These are phyloP conservation scores for Paracorniculantispora psalliotae DNA, from an alignment of 2,329 filamentous ascomycete genomes.

Conservation along the genomic window DNA sequence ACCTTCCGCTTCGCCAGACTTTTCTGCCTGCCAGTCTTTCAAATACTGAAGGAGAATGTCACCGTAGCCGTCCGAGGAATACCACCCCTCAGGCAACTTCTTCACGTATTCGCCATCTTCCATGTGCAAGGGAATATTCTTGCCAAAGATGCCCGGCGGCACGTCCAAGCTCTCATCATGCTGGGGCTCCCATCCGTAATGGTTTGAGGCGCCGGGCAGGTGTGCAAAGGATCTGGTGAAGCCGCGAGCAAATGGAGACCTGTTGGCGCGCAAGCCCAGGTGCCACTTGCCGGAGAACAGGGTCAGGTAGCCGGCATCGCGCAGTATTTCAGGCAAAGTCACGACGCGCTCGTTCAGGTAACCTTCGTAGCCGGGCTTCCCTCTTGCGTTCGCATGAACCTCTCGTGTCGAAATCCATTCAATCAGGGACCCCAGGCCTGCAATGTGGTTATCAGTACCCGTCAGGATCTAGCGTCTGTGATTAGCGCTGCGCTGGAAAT, in stretches of 20 bases:
- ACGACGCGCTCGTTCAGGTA: constrained; percentile 58
- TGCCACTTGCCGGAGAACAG: constrained; percentile 62
- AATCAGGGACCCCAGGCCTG: constrained; percentile 53
- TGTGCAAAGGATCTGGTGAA: constrained; percentile 57
- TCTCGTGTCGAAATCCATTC: constrained; percentile 20
- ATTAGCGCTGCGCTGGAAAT: neutral
- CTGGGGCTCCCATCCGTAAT: constrained; percentile 44
- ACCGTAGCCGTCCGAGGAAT: constrained; percentile 49
- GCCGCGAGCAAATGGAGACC: constrained; percentile 49
- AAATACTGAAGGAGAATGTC: constrained; percentile 50
- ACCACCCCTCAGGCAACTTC: constrained; percentile 44
- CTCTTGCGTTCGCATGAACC: constrained; percentile 21
- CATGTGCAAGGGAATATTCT: constrained; percentile 26
- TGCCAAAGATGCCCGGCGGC: constrained; percentile 20
- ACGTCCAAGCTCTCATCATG: constrained; percentile 32
- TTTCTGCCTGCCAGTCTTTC: constrained; percentile 24
- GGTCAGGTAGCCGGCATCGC: constrained; percentile 55
- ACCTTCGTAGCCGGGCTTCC: constrained; percentile 57
- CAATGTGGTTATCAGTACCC: constrained; percentile 57
- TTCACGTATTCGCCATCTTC: constrained; percentile 21
- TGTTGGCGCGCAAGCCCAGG: constrained; percentile 53
- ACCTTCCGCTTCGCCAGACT: constrained; percentile 20
- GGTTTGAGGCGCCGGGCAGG: constrained; percentile 54
- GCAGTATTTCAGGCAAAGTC: constrained; percentile 53
- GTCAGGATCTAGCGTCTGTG: constrained; percentile 19